phyloP scores from a whole-genome alignment of 2,329 filamentous ascomycete genomes.

The Fusarium begoniae region DNA sequence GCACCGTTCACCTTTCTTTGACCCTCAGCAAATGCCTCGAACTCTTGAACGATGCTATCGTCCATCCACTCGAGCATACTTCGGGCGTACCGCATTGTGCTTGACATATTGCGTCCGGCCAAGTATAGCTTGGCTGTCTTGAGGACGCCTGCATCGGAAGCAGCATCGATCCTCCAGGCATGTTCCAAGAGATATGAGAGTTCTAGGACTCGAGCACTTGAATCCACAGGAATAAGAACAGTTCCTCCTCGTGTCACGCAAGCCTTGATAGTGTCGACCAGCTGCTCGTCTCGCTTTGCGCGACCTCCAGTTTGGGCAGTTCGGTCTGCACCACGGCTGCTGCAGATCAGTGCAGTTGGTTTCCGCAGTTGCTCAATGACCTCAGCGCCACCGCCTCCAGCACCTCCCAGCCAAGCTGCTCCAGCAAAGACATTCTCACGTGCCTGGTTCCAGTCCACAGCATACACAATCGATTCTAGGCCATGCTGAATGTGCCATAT shows the following conservation, averaged over 20 bases:
- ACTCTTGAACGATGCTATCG: constrained; percentile 90
- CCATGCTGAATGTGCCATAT: constrained; percentile 99
- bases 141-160: constrained; percentile 61
- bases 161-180: constrained; percentile 78
- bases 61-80: constrained; percentile 99
- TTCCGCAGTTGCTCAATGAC: constrained; percentile 94
- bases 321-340: constrained; percentile 80
- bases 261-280: constrained; percentile 82
- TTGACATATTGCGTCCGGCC: constrained; percentile 85
- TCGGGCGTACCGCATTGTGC: constrained; percentile 88
- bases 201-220: constrained; percentile 92
- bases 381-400: constrained; percentile 81
- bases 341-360: constrained; percentile 93
- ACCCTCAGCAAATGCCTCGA: constrained; percentile 74
- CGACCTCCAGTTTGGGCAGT: constrained; percentile 76
- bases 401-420: constrained; percentile 90
- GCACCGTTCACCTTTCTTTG: constrained; percentile 57
- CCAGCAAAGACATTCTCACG: constrained; percentile 93
- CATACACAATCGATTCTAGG: constrained; percentile 95
- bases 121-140: constrained; percentile 75
- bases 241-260: constrained; percentile 86
- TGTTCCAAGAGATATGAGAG: constrained; percentile 92
- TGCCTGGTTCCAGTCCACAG: constrained; percentile 98
- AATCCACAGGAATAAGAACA: constrained; percentile 93
- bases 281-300: constrained; percentile 83